phyloP scores from a whole-genome alignment of 371 early-diverging fungal species.

The Mortierella sp. region DNA sequence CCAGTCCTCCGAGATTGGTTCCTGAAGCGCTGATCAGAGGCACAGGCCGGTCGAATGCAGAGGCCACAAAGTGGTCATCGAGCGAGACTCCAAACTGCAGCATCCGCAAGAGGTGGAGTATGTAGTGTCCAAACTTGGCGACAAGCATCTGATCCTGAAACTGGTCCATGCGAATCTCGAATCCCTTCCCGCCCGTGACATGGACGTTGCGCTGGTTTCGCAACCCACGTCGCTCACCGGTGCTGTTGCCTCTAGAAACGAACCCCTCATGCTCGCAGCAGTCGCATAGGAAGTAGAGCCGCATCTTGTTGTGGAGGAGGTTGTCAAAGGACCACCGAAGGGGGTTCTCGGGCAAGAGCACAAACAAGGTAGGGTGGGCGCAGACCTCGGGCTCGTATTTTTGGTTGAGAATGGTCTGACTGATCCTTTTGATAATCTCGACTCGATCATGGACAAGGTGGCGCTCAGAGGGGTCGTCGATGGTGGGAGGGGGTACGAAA shows the following conservation, averaged over 20 bases:
- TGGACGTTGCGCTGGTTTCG: constrained; percentile 36
- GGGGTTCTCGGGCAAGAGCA: constrained; percentile 42
- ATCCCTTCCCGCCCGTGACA: constrained; percentile 28
- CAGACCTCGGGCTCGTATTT: constrained; percentile 37
- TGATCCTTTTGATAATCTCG: constrained; percentile 28
- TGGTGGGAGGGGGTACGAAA: neutral
- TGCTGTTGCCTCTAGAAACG: neutral
- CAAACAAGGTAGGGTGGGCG: constrained; percentile 44
- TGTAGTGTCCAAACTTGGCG: constrained; percentile 45
- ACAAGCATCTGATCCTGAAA: constrained; percentile 41
- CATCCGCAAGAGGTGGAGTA: constrained; percentile 44
- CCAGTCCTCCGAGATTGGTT: constrained; percentile 10
- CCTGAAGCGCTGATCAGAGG: constrained; percentile 21
- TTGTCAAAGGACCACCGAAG: constrained; percentile 36
- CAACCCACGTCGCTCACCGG: neutral
- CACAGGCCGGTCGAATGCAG: constrained; percentile 38
- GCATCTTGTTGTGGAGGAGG: constrained; percentile 51
- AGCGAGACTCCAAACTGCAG: constrained; percentile 45
- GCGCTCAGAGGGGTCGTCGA: constrained; percentile 30
- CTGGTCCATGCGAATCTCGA: constrained; percentile 50
- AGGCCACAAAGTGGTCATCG: constrained; percentile 32
- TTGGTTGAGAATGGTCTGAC: constrained; percentile 32
- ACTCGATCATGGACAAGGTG: constrained; percentile 29
- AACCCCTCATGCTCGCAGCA: constrained; percentile 31
- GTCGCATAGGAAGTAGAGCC: constrained; percentile 48